Conservation (phyloP, 176 grass and related monocot species). For the Lolium perenne region DNA sequence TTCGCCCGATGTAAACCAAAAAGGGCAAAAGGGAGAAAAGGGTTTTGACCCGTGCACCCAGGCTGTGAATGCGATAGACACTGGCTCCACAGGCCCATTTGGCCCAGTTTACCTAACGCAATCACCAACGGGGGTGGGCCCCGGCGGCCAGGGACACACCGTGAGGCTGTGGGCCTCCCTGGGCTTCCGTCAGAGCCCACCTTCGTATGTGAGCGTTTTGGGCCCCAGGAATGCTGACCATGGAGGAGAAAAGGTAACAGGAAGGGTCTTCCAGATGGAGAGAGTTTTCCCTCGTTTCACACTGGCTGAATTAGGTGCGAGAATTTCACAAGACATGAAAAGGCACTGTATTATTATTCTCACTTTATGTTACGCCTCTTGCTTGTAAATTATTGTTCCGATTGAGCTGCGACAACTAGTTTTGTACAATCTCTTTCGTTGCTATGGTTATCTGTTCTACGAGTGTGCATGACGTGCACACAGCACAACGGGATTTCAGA, state of each 20-base stretch:
- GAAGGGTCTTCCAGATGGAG: not conserved
- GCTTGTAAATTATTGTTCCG: not conserved
- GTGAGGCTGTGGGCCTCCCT: constrained; percentile 24
- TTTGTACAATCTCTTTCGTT: not conserved
- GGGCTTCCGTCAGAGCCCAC: constrained; percentile 45
- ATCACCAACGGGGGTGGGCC: constrained; percentile 6
- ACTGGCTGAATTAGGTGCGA: not conserved
- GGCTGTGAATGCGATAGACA: constrained; percentile 47
- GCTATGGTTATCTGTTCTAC: not conserved
- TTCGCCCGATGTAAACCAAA: constrained; percentile 4
- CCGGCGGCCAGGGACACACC: not conserved
- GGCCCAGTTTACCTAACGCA: constrained; percentile 46
- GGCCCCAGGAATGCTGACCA: constrained; percentile 42
- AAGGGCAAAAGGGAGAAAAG: not conserved
- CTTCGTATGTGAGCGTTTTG: constrained; percentile 1
- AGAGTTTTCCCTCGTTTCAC: constrained; percentile 40
- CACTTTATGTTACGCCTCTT: not conserved
- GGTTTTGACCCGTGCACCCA: constrained; percentile 60
- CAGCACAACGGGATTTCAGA: not conserved
- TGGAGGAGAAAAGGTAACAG: not conserved
- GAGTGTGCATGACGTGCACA: not conserved
- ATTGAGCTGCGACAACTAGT: not conserved
- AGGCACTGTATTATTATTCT: constrained; percentile 17
- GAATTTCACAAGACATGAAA: not conserved
- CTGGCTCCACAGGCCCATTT: constrained; percentile 40